phyloP scores from a whole-genome alignment of 208 protist genomes.

The Acanthamoeba triangularis region DNA sequence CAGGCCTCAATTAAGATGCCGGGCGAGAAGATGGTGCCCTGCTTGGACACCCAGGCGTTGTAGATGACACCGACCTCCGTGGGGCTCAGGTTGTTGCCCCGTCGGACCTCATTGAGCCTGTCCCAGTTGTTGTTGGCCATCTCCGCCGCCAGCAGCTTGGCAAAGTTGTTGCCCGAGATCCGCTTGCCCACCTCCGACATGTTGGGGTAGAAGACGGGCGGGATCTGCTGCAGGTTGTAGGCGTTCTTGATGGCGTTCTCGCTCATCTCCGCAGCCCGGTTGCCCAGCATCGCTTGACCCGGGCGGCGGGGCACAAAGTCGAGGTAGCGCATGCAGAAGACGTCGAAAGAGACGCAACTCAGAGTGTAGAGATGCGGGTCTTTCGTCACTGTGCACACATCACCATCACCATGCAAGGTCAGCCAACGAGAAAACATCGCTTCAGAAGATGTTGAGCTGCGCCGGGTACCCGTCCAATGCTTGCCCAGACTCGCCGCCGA shows the following conservation, averaged over 20 bases:
- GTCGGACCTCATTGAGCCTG: neutral
- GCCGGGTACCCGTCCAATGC: neutral
- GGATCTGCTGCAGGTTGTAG: neutral
- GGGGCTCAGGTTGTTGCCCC: neutral
- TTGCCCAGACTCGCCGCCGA: neutral
- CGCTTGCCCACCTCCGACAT: neutral
- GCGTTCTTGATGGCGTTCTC: neutral
- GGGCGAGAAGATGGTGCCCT: neutral
- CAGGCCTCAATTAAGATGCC: neutral
- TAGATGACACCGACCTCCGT: neutral
- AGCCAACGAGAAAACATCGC: neutral
- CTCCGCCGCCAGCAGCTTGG: neutral
- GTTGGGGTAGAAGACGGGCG: conserved; percentile 20
- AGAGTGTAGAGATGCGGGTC: neutral
- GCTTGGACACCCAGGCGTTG: neutral
- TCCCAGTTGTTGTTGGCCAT: neutral
- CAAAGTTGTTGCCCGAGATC: conserved; percentile 24
- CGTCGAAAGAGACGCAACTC: neutral
- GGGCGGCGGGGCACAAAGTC: neutral
- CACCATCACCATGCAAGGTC: neutral
- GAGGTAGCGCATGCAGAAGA: neutral
- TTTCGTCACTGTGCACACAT: neutral
- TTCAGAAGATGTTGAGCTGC: neutral
- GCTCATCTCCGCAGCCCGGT: neutral
- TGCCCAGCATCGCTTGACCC: neutral